Evolutionary conservation across 2,329 filamentous ascomycete species (phyloP).

Genomic region (Phaeoacremonium minimum): DNA sequence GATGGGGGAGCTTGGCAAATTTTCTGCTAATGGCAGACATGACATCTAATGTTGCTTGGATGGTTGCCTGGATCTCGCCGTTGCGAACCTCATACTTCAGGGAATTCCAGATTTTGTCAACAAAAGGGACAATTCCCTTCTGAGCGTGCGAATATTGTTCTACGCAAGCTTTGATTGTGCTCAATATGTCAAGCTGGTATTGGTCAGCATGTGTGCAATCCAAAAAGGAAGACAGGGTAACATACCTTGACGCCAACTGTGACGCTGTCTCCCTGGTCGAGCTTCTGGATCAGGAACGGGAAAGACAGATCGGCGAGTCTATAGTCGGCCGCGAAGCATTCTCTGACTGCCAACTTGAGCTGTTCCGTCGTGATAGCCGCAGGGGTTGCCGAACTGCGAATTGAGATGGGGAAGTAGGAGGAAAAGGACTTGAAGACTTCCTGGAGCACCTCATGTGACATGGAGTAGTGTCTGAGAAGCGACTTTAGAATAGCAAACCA

Average conservation of each 20-base stretch:
- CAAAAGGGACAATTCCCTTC: slow-evolving; percentile 42
- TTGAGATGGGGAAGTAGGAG: slow-evolving; percentile 57
- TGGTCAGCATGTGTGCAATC: background rate
- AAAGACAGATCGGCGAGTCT: slow-evolving; percentile 39
- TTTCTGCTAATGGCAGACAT: background rate
- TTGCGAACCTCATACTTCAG: slow-evolving; percentile 61
- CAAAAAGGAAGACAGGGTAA: background rate
- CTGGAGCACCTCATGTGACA: slow-evolving; percentile 39
- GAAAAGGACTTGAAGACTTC: slow-evolving; percentile 53
- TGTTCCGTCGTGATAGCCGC: slow-evolving; percentile 51
- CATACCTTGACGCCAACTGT: slow-evolving; percentile 53
- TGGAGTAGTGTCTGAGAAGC: slow-evolving; percentile 40
- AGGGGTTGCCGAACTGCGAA: slow-evolving; percentile 44
- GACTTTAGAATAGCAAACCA: slow-evolving; percentile 49
- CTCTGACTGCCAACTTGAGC: slow-evolving; percentile 47
- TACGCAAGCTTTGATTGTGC: slow-evolving; percentile 50
- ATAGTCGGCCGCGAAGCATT: slow-evolving; percentile 49
- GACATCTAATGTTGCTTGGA: slow-evolving; percentile 51
- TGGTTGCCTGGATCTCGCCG: slow-evolving; percentile 53
- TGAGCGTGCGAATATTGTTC: slow-evolving; percentile 41
- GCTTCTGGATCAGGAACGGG: slow-evolving; percentile 50
- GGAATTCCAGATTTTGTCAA: slow-evolving; percentile 51
- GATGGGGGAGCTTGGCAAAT: slow-evolving; percentile 1
- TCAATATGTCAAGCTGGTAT: slow-evolving; percentile 46
- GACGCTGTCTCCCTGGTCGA: slow-evolving; percentile 55